Percentiles rank a stretch among this genome's conserved stretches.
These are phyloP conservation scores for Filosporella fistucella DNA, from an alignment of 495 filamentous ascomycete genomes.

Conservation along the genomic window DNA sequence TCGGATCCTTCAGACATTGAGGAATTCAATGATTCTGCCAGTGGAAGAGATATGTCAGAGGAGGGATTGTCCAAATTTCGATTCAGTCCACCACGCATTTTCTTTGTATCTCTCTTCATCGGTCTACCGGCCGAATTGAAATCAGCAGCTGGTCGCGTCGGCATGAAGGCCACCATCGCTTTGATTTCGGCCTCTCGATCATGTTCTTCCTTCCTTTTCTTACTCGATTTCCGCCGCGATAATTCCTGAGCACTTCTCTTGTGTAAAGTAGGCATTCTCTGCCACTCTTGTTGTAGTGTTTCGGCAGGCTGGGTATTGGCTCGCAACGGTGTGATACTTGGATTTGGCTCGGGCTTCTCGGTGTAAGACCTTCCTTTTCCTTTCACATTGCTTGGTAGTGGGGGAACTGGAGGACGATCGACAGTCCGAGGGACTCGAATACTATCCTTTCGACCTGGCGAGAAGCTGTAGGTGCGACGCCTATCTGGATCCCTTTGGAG, in stretches of 20 bases:
- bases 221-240: slow-evolving; percentile 69
- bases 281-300: slow-evolving; percentile 40
- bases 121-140: slow-evolving; percentile 42
- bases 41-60: slow-evolving; percentile 71
- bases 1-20: slow-evolving; percentile 68
- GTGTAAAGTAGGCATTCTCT: slow-evolving; percentile 61
- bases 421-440: slow-evolving; percentile 31
- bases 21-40: slow-evolving; percentile 68
- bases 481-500: slow-evolving; percentile 36
- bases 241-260: slow-evolving; percentile 56
- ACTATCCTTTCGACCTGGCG: slow-evolving; percentile 43
- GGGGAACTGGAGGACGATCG: slow-evolving; percentile 27
- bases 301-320: slow-evolving; percentile 27
- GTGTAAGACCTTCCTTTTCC: slow-evolving; percentile 24
- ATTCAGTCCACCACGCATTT: slow-evolving; percentile 51
- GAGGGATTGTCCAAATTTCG: slow-evolving; percentile 55
- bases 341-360: slow-evolving; percentile 9
- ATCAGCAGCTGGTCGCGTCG: slow-evolving; percentile 50
- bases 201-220: slow-evolving; percentile 66
- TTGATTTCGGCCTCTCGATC: slow-evolving; percentile 80
- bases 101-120: slow-evolving; percentile 60
- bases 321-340: slow-evolving; percentile 26
- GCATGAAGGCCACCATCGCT: slow-evolving; percentile 69
- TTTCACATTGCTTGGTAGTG: slow-evolving; percentile 22
- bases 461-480: slow-evolving; percentile 48